Evolutionary conservation across 805 yeast genomes (phyloP).

Genomic region (Pichia nakasei): DNA sequence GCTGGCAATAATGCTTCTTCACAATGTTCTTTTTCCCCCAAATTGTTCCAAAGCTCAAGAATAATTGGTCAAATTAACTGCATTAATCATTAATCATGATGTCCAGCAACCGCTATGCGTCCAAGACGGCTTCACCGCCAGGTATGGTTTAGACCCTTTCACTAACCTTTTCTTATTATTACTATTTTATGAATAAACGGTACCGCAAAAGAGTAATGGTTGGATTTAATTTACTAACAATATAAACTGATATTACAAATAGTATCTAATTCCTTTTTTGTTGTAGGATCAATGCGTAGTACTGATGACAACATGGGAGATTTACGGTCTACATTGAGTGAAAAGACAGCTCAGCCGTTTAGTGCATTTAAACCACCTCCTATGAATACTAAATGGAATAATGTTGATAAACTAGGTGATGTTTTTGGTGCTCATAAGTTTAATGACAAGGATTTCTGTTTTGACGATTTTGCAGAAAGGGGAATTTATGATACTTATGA

Average conservation of each 20-base stretch:
- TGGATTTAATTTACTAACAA: too few species aligned
- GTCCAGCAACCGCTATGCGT: not conserved
- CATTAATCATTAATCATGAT: not conserved
- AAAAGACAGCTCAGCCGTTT: constrained; percentile 23
- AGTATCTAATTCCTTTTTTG: not conserved
- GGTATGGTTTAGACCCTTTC: constrained; percentile 4
- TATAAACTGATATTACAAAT: too few species aligned
- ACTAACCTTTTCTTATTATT: not conserved
- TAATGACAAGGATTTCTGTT: constrained; percentile 27
- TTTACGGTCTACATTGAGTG: constrained; percentile 20
- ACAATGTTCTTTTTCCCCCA: too few species aligned
- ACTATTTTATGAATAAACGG: too few species aligned
- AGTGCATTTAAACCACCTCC: constrained; percentile 40
- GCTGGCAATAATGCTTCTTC: too few species aligned
- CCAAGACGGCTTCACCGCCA: constrained; percentile 1
- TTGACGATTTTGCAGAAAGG: constrained; percentile 20
- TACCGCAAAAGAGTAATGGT: too few species aligned
- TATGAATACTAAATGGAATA: constrained; percentile 37
- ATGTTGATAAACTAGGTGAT: constrained; percentile 28
- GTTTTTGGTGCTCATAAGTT: constrained; percentile 24
- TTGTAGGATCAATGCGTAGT: not conserved
- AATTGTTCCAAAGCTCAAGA: not conserved
- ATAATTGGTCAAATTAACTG: not conserved
- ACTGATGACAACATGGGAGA: constrained; percentile 1
- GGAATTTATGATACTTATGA: constrained; percentile 36